These are phyloP conservation scores for Coccomyxa sp. DNA, from an alignment of 139 green algal species.

Conservation along the genomic window DNA sequence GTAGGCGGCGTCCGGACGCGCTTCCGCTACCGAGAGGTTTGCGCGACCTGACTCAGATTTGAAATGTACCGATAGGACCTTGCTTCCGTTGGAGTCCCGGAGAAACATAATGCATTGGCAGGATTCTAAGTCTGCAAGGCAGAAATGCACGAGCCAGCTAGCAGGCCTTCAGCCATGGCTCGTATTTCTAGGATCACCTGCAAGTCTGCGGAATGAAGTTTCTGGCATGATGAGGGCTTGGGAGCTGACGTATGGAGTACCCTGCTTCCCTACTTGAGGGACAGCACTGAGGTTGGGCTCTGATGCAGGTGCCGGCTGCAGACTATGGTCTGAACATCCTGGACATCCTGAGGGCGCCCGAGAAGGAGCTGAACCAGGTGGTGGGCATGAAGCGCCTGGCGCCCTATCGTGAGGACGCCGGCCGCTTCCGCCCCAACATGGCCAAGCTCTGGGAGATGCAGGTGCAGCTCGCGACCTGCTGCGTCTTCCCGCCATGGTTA, in stretches of 20 bases:
- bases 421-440: constrained; percentile 44
- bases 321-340: constrained; percentile 70
- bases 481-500: background rate
- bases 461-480: background rate
- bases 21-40: constrained; percentile 50
- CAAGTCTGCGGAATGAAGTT: too few relatives aligned
- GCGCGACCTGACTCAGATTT: constrained; percentile 23
- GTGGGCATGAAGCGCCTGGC: constrained; percentile 82
- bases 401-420: constrained; percentile 72
- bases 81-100: too few relatives aligned
- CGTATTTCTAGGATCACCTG: too few relatives aligned
- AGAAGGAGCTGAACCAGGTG: constrained; percentile 80
- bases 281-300: background rate
- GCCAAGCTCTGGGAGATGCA: constrained; percentile 29
- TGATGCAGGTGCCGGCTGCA: constrained; percentile 43
- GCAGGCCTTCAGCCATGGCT: too few relatives aligned
- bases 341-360: constrained; percentile 77
- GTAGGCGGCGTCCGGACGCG: constrained; percentile 69
- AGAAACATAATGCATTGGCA: too few relatives aligned
- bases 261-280: too few relatives aligned
- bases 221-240: too few relatives aligned
- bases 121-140: too few relatives aligned
- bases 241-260: too few relatives aligned
- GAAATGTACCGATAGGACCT: too few relatives aligned
- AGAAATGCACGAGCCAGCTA: too few relatives aligned